A percentile compares a stretch with the other conserved stretches of the same genome.
These are phyloP conservation scores for Phytophthora aleatoria DNA, from an alignment of 352 stramenopile species.

Conservation along the genomic window DNA sequence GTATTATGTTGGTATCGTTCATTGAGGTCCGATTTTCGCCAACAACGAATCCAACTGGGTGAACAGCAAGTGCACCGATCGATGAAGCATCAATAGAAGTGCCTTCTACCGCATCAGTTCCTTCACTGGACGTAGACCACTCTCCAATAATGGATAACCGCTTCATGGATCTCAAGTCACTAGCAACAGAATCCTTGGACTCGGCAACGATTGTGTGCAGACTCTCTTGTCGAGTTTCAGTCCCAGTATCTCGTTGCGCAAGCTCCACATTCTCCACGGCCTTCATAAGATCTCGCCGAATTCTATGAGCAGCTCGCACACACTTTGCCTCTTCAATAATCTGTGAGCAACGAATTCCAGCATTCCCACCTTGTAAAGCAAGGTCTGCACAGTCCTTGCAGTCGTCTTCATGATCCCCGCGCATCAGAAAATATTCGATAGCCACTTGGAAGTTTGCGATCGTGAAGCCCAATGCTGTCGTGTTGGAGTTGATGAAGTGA, in stretches of 20 bases:
- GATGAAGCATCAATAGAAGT: not conserved
- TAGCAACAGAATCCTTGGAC: not conserved
- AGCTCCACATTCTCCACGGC: slow-evolving; percentile 26
- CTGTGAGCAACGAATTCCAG: slow-evolving; percentile 20
- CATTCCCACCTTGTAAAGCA: slow-evolving; percentile 16
- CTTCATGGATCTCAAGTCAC: slow-evolving; percentile 10
- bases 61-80: slow-evolving; percentile 13
- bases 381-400: slow-evolving; percentile 30
- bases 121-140: slow-evolving; percentile 42
- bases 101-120: not conserved
- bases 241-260: slow-evolving; percentile 23
- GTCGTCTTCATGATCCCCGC: slow-evolving; percentile 34
- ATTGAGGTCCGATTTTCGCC: slow-evolving; percentile 1
- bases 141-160: slow-evolving; percentile 52
- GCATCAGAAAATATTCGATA: slow-evolving; percentile 76
- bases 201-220: not conserved
- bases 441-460: slow-evolving; percentile 84
- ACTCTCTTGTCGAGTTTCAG: slow-evolving; percentile 23
- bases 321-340: slow-evolving; percentile 37
- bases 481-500: slow-evolving; percentile 87
- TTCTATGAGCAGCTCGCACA: slow-evolving; percentile 24
- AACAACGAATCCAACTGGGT: slow-evolving; percentile 25
- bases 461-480: slow-evolving; percentile 76
- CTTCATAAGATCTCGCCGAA: slow-evolving; percentile 32
- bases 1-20: slow-evolving; percentile 27